Conservation (phyloP, 257 asterid genomes). For the Nicotiana sylvestris region DNA sequence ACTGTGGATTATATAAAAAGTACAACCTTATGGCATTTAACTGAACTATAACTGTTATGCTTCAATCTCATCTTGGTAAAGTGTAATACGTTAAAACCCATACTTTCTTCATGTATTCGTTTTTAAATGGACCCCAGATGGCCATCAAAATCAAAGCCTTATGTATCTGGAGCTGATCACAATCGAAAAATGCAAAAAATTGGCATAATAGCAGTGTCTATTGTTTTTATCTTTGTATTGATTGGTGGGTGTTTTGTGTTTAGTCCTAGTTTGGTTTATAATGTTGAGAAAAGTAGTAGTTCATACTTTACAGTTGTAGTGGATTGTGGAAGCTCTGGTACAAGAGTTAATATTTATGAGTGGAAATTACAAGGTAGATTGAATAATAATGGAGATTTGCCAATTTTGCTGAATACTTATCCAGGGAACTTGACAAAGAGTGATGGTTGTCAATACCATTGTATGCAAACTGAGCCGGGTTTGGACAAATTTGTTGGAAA, state of each 20-base stretch:
- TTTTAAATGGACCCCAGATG: constrained; percentile 57
- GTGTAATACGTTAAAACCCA: background rate
- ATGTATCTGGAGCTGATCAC: constrained; percentile 16
- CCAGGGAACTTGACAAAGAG: constrained; percentile 44
- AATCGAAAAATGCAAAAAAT: constrained; percentile 31
- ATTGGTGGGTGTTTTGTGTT: constrained; percentile 27
- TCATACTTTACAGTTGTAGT: constrained; percentile 61
- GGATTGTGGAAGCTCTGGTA: constrained; percentile 90
- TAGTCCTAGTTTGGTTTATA: constrained; percentile 14
- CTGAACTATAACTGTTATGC: background rate
- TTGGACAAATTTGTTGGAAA: constrained; percentile 63
- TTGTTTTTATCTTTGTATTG: constrained; percentile 31
- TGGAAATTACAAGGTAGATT: constrained; percentile 39
- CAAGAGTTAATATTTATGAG: constrained; percentile 67
- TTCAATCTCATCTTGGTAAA: background rate
- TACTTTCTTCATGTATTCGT: constrained; percentile 11
- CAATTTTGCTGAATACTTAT: constrained; percentile 51
- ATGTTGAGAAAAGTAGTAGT: constrained; percentile 13
- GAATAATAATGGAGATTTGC: constrained; percentile 30
- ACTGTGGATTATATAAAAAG: background rate
- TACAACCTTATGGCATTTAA: background rate
- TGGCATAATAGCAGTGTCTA: constrained; percentile 19
- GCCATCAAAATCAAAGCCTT: constrained; percentile 62
- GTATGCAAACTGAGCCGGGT: constrained; percentile 74
- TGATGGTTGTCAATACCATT: constrained; percentile 32